A percentile compares a stretch with the other conserved stretches of the same genome.
phyloP scores from a whole-genome alignment of 2,329 filamentous ascomycete species.

The Ophiostoma novo-ulmi region DNA sequence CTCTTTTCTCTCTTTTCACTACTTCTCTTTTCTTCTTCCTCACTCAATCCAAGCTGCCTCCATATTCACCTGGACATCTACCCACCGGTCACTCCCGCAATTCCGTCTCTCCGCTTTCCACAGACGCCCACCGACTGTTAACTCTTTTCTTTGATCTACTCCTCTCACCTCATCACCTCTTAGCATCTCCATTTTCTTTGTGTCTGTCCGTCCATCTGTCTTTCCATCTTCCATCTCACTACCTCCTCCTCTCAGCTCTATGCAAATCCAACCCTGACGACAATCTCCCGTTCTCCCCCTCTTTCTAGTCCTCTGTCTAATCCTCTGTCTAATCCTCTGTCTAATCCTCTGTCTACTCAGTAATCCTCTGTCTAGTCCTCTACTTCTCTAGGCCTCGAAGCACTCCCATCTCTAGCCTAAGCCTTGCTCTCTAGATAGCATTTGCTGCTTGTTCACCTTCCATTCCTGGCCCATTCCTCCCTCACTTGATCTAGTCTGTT shows the following conservation, averaged over 20 bases:
- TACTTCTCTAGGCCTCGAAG: too few species aligned
- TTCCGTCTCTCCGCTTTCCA: too few species aligned
- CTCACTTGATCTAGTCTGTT: neutral
- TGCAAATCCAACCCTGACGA: slow-evolving; percentile 20
- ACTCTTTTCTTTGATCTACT: too few species aligned
- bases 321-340: neutral
- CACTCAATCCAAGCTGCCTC: neutral
- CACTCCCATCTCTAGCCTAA: too few species aligned
- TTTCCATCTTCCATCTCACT: too few species aligned
- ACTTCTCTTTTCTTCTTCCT: neutral
- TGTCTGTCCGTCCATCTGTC: neutral
- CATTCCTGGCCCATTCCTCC: neutral
- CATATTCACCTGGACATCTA: neutral
- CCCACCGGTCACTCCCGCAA: neutral
- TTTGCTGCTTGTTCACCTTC: neutral
- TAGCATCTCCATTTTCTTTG: neutral
- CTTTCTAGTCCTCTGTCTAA: neutral
- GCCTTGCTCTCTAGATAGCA: too few species aligned
- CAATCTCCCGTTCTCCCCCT: slow-evolving; percentile 21
- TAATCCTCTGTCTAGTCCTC: neutral
- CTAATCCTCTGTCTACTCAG: neutral
- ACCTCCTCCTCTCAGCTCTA: neutral
- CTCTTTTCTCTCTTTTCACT: neutral
- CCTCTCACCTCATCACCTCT: neutral
- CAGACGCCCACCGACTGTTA: neutral